A percentile compares a stretch with the other conserved stretches of the same genome.
These are phyloP conservation scores for Pleodorina starrii DNA, from an alignment of 139 green algal species.

Conservation along the genomic window DNA sequence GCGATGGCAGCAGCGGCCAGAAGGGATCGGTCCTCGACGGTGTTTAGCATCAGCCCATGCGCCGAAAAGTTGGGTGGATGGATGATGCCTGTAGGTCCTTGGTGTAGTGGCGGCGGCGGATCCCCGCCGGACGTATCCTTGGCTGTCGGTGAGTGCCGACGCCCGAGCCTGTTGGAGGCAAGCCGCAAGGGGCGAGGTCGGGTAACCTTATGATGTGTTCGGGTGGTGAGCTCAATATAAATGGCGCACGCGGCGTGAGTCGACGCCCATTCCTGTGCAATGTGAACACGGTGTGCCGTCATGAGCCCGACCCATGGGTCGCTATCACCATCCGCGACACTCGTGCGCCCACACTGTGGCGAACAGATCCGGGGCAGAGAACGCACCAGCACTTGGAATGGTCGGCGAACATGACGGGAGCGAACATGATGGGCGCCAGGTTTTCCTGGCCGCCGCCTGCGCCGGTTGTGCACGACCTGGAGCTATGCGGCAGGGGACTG, in stretches of 20 bases:
- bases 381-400: slow-evolving; percentile 35
- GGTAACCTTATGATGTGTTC: no score
- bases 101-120: not conserved
- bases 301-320: no score
- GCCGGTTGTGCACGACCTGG: not conserved
- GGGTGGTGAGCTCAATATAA: no score
- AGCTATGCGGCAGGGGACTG: not conserved
- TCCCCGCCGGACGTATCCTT: not conserved
- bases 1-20: not conserved
- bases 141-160: not conserved
- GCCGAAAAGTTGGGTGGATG: not conserved
- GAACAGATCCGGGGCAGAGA: no score
- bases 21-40: not conserved
- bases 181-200: no score
- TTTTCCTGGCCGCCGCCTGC: slow-evolving; percentile 12
- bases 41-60: not conserved
- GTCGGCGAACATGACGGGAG: not conserved
- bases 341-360: no score
- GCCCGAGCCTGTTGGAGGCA: not conserved
- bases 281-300: no score
- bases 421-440: not conserved
- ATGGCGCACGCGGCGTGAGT: no score
- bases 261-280: no score
- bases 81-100: not conserved
- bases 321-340: no score